A percentile compares a stretch with the other conserved stretches of the same genome.
phyloP scores from a whole-genome alignment of 2,329 filamentous ascomycete species.

The Trichoderma guizhouense region DNA sequence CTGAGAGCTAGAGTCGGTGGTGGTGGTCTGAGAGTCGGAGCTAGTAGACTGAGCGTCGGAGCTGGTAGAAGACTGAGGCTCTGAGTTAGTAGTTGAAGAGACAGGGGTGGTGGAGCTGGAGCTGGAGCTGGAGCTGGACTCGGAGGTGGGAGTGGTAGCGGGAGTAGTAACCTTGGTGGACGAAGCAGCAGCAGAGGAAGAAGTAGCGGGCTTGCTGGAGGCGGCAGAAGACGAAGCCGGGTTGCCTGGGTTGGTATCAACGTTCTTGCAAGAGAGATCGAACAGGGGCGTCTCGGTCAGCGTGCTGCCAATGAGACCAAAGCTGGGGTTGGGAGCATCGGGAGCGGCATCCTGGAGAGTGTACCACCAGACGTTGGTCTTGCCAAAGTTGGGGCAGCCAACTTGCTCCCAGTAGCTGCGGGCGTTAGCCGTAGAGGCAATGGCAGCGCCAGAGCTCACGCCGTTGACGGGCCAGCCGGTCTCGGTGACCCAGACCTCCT shows the following conservation, averaged over 20 bases:
- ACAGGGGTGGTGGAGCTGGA: conserved; percentile 23
- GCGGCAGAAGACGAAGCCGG: conserved; percentile 12
- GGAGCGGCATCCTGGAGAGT: conserved; percentile 66
- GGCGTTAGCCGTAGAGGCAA: conserved; percentile 65
- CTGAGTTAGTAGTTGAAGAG: not conserved
- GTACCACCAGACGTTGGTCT: conserved; percentile 71
- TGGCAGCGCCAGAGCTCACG: conserved; percentile 56
- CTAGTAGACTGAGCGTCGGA: not conserved
- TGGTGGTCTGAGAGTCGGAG: not conserved
- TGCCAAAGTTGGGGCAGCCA: conserved; percentile 66
- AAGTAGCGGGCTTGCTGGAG: conserved; percentile 17
- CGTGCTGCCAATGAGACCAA: conserved; percentile 62
- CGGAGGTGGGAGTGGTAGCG: conserved; percentile 24
- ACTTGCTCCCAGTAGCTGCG: conserved; percentile 78
- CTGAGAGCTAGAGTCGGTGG: not conserved
- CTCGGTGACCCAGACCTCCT: conserved; percentile 82
- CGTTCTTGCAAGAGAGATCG: conserved; percentile 56
- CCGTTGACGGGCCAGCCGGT: conserved; percentile 83
- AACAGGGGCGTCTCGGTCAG: conserved; percentile 56
- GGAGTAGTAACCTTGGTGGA: conserved; percentile 19
- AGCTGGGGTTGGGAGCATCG: conserved; percentile 61
- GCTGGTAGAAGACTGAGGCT: not conserved
- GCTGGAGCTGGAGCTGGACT: conserved; percentile 25
- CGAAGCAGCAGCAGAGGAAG: conserved; percentile 21
- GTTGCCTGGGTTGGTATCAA: conserved; percentile 16